Conservation (phyloP, 768 basidiomycete genomes). For the Calocera viscosa region DNA sequence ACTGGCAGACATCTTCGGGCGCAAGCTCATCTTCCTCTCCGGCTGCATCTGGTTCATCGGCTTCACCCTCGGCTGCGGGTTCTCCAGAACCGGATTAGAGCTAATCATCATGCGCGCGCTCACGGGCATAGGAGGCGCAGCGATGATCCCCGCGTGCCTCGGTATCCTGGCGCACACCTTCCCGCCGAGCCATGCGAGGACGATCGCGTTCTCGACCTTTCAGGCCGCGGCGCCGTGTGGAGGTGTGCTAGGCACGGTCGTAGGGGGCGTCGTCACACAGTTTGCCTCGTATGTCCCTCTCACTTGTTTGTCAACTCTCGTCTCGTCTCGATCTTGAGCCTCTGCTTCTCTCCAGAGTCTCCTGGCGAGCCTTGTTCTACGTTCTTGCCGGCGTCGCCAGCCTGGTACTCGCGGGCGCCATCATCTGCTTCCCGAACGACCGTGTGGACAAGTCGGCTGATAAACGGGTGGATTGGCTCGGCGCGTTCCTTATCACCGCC, state of each 20-base stretch:
- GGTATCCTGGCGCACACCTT: conserved; percentile 76
- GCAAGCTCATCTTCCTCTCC: conserved; percentile 50
- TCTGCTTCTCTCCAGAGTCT: conserved; percentile 4
- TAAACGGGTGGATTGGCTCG: conserved; percentile 60
- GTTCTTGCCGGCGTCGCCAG: conserved; percentile 45
- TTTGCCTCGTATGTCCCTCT: conserved; percentile 27
- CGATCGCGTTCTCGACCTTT: conserved; percentile 70
- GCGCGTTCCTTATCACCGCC: conserved; percentile 49
- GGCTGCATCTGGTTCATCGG: conserved; percentile 44
- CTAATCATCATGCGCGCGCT: conserved; percentile 62
- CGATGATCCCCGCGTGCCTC: conserved; percentile 52
- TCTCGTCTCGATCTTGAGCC: background rate
- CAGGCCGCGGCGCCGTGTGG: conserved; percentile 77
- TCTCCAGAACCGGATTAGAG: conserved; percentile 44
- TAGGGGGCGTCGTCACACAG: conserved; percentile 65
- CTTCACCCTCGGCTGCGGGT: conserved; percentile 53
- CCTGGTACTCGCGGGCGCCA: conserved; percentile 40
- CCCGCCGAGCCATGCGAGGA: conserved; percentile 51
- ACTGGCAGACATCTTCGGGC: conserved; percentile 68
- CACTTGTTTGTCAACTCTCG: background rate
- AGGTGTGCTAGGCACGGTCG: conserved; percentile 49
- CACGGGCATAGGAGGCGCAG: conserved; percentile 70
- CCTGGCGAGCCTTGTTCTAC: conserved; percentile 61
- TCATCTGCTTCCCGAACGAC: conserved; percentile 45
- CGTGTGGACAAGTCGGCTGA: conserved; percentile 20